A percentile compares a stretch with the other conserved stretches of the same genome.
These are phyloP conservation scores for Aquanectria penicillioides DNA, from an alignment of 2,329 filamentous ascomycete genomes.

Conservation along the genomic window DNA sequence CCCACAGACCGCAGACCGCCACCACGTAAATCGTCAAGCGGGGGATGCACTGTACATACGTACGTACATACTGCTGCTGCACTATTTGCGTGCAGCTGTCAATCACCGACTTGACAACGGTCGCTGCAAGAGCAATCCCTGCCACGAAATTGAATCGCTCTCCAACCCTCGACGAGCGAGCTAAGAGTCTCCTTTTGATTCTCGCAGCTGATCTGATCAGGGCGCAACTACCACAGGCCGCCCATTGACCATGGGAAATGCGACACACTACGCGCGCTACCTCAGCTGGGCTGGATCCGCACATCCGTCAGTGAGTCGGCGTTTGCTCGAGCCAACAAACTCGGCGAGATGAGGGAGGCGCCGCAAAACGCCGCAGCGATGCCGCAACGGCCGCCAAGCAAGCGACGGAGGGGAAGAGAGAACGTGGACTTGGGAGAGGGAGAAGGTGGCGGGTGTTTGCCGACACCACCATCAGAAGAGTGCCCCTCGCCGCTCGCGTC, in stretches of 20 bases:
- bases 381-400: constrained; percentile 3
- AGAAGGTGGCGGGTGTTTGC: too few species aligned
- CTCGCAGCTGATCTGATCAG: neutral
- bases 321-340: too few species aligned
- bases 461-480: too few species aligned
- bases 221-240: too few species aligned
- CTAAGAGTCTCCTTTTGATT: neutral
- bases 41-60: constrained; percentile 13
- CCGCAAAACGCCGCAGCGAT: constrained; percentile 13
- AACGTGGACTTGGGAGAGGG: neutral
- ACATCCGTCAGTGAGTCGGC: constrained; percentile 1
- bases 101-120: constrained; percentile 14
- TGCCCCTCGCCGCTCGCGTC: too few species aligned
- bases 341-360: neutral
- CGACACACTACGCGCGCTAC: too few species aligned
- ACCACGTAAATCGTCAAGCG: neutral
- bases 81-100: constrained; percentile 21
- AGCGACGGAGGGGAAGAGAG: neutral
- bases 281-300: neutral
- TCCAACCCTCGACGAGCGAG: neutral
- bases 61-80: neutral
- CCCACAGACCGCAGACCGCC: constrained; percentile 5
- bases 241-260: too few species aligned
- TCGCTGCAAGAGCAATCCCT: constrained; percentile 17
- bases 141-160: neutral